Evolutionary conservation across 441 rosid genomes (phyloP).

Genomic region (Eutrema salsugineum): DNA sequence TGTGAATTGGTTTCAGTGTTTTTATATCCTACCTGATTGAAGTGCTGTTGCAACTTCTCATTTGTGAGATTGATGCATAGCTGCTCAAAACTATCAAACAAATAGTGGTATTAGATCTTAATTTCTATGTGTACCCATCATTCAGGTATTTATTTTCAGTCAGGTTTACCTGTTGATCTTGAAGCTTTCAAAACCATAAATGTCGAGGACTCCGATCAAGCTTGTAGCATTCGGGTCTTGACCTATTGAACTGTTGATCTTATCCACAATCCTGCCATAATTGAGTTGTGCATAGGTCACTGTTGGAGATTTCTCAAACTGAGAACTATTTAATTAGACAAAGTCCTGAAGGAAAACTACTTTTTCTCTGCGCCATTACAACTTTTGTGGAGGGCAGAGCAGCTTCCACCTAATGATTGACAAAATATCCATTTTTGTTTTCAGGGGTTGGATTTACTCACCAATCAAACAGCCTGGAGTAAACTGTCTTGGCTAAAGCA

Average conservation of each 20-base stretch:
- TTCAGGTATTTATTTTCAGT: background rate
- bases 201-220: slow-evolving; percentile 55
- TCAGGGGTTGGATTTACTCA: slow-evolving; percentile 30
- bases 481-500: slow-evolving; percentile 69
- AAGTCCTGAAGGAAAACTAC: background rate
- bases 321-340: background rate
- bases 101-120: slow-evolving; percentile 12
- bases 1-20: background rate
- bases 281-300: slow-evolving; percentile 15
- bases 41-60: slow-evolving; percentile 57
- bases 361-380: too few relatives aligned
- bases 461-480: slow-evolving; percentile 72
- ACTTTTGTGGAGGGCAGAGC: background rate
- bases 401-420: slow-evolving; percentile 1
- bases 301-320: background rate
- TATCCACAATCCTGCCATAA: slow-evolving; percentile 49
- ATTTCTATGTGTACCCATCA: background rate
- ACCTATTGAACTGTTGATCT: slow-evolving; percentile 52
- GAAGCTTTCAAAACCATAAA: slow-evolving; percentile 58
- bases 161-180: slow-evolving; percentile 46
- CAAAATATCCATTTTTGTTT: background rate
- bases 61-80: slow-evolving; percentile 54
- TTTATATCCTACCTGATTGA: slow-evolving; percentile 41
- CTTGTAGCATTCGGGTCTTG: slow-evolving; percentile 47
- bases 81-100: slow-evolving; percentile 49